Evolutionary conservation across 2,329 filamentous ascomycete genomes (phyloP), one percentile per base, ranked within the genome.

Genomic region (Colletotrichum cuscutae): DNA sequence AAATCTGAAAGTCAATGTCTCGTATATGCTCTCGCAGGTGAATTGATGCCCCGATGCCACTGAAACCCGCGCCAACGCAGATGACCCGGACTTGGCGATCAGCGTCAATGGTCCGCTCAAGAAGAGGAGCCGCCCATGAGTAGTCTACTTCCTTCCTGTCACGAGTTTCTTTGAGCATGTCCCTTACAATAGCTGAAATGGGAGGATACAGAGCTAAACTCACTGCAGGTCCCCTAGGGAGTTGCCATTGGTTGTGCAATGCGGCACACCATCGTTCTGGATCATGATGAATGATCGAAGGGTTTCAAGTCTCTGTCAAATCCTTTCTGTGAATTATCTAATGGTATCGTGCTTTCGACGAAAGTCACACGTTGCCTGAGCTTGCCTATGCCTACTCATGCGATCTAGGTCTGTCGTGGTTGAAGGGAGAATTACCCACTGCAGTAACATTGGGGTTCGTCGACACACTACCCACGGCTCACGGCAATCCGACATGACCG

Each of bases 1-100:
- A 80, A 65, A 74, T 71, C n/a, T 75, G 73, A 1, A 77, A 52
- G 8, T 77, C 75, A 15, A 76, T 42, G 46, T 76, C 73, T 12
- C 12, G 28, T 26, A 65, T 22, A 26, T 59, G 63, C 15, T 59
- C 15, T 13, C 5, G 30, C 15, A 49, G 4, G 11, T 59, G 52
- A 19, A 57, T 57, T 15, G 52, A 30, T 13, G 63, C 28, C 6
- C 30, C 32, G 2, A 59, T 57, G 8, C 63, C 63, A 19, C 52
- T 46, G 37, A 49, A 37, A 8, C 63, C 63, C 8, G 63, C 63
- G 11, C 63, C 63, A 19, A 59, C 26, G n/a, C 52, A 57, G 22
- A 65, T 59, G 52, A 65, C 37, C 13, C 53, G 22, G 9, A 65
- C 19, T 15, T 42, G 42, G 32, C 63, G 63, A 15, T 57, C 26